Evolutionary conservation across 345 rosid genomes (phyloP), one percentile per base, ranked within the genome.

Genomic region (Viola odorata): DNA sequence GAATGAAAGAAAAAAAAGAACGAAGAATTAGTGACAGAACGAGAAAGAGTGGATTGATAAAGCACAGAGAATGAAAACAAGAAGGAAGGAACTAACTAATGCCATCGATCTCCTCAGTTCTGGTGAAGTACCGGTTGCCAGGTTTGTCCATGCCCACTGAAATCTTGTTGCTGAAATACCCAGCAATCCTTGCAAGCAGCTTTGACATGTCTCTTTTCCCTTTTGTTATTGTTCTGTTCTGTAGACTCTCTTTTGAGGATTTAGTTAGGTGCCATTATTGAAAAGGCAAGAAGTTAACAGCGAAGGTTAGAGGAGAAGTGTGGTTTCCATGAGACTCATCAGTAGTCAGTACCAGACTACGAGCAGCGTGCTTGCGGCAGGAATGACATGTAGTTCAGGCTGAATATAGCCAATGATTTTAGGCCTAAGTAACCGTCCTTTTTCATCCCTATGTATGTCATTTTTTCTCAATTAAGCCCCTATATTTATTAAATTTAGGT

Each of bases 101-200:
- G 55, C 97, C 95, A 71, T 90, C 97, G 52, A 88, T 78, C 89
- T 82, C 84, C 74, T 90, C 96, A 36, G 49, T 74, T 71, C 86
- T 75, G 60, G 96, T 56, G 75, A 90, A 90, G 69, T 94, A 94
- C 13, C 82, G 83, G 63, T 88, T 94, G 60, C 99, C 97, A 12
- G 83, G 73, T 67, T 83, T 79, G 77, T 89, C 98, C 45, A 61
- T 58, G 48, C 98, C 97, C 47, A 65, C 78, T 12, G 70, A 65
- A 47, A 66, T 74, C 50, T 81, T 81, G 75, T 66, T 75, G 53
- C 69, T 78, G 76, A 89, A 85, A 62, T 76, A 80, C 70, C 90
- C 94, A 47, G 84, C 75, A 55, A 92, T 70, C 71, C 84, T 82
- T 16, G 85, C 75, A 64, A 89, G 81, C 37, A 89, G 73, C 87